A percentile compares a stretch with the other conserved stretches of the same genome.
Conservation (phyloP, 495 filamentous ascomycete genomes). For the Friedmanniomyces simplex region DNA sequence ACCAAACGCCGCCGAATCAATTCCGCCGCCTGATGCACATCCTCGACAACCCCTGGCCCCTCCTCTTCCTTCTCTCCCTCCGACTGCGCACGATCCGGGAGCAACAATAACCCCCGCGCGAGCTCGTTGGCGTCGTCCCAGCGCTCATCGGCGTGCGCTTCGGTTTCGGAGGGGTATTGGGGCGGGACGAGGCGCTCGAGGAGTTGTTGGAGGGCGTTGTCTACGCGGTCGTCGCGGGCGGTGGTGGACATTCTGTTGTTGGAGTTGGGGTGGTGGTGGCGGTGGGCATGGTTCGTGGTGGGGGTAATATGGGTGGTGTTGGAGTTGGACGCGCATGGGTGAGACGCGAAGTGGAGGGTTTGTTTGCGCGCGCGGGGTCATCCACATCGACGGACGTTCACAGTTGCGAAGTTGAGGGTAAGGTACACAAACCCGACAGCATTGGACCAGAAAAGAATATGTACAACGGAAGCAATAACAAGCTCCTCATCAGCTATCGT, state of each 20-base stretch:
- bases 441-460: no score
- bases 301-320: neutral
- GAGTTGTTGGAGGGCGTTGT: conserved; percentile 34
- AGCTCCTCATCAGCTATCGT: no score
- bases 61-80: no score
- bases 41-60: conserved; percentile 36
- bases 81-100: no score
- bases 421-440: no score
- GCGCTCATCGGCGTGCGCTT: conserved; percentile 29
- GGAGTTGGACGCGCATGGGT: neutral
- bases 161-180: conserved; percentile 27
- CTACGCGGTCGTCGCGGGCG: conserved; percentile 32
- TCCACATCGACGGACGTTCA: no score
- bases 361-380: no score
- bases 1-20: conserved; percentile 81
- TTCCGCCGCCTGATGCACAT: conserved; percentile 84
- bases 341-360: conserved; percentile 1
- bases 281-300: neutral
- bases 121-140: conserved; percentile 31
- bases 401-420: no score
- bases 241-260: conserved; percentile 22
- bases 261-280: no score
- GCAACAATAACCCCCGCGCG: conserved; percentile 22
- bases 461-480: no score
- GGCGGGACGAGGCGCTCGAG: conserved; percentile 30